Evolutionary conservation across 1,284 basidiomycete species (phyloP).

Genomic region (Tremellales sp.): DNA sequence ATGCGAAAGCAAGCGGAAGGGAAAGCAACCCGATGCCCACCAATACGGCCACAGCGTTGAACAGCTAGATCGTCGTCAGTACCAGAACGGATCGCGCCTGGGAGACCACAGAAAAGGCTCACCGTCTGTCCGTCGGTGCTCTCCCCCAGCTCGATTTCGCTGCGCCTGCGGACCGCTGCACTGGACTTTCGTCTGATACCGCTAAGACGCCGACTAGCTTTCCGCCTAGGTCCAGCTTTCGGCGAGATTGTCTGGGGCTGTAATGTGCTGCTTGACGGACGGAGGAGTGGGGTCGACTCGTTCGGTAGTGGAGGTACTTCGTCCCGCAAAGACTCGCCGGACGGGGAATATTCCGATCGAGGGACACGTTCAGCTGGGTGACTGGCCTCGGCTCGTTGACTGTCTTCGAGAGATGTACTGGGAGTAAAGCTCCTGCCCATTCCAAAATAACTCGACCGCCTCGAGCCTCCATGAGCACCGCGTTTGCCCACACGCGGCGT

Average conservation of each 20-base stretch:
- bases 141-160: constrained; percentile 53
- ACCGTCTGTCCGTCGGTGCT: constrained; percentile 81
- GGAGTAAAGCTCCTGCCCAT: too few species aligned
- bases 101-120: constrained; percentile 30
- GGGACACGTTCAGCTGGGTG: too few species aligned
- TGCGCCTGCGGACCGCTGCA: constrained; percentile 7
- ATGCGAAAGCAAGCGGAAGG: constrained; percentile 80
- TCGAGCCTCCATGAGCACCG: too few species aligned
- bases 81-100: too few species aligned
- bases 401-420: too few species aligned
- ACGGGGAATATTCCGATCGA: too few species aligned
- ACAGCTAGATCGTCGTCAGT: constrained; percentile 57
- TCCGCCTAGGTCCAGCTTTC: constrained; percentile 5
- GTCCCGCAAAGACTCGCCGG: too few species aligned
- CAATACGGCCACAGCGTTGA: constrained; percentile 82
- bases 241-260: background rate
- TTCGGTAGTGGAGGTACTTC: constrained; percentile 1
- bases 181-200: constrained; percentile 22
- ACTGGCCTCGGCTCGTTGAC: too few species aligned
- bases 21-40: constrained; percentile 87
- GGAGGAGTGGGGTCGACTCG: constrained; percentile 7
- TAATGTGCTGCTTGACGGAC: background rate
- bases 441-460: too few species aligned
- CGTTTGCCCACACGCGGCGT: too few species aligned
- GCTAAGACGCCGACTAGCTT: constrained; percentile 5